phyloP scores from a whole-genome alignment of 23 red algal genomes.

The Agarophyton chilense region DNA sequence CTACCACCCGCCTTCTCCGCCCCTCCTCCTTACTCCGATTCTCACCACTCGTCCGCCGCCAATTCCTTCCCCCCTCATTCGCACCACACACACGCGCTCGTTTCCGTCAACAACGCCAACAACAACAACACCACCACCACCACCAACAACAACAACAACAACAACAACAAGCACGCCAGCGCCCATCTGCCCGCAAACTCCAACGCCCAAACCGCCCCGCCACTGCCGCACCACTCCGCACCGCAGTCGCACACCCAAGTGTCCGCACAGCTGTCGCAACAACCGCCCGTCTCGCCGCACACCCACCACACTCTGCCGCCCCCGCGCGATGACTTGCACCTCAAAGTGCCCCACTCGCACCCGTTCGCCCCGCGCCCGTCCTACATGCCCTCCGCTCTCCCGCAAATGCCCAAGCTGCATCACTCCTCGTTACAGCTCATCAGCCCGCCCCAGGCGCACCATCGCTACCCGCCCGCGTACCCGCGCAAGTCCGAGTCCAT shows the following conservation, averaged over 20 bases:
- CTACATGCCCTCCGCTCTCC: background rate
- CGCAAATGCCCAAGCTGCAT: slow-evolving; percentile 39
- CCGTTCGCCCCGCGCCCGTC: background rate
- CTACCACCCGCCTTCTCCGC: slow-evolving; percentile 19
- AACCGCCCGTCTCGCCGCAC: background rate
- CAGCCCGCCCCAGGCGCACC: background rate
- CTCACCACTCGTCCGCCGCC: slow-evolving; percentile 50
- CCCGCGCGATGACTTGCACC: slow-evolving; percentile 6
- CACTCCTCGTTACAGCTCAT: slow-evolving; percentile 20
- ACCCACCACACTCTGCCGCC: background rate
- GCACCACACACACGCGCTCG: slow-evolving; percentile 11
- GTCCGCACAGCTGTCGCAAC: background rate
- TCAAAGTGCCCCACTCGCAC: background rate
- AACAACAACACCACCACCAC: too few species aligned
- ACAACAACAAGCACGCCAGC: background rate
- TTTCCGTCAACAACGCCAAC: background rate
- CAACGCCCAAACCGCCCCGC: background rate
- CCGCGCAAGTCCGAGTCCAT: slow-evolving; percentile 8
- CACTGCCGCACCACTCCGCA: background rate
- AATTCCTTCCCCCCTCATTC: slow-evolving; percentile 35
- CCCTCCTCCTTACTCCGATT: slow-evolving; percentile 20
- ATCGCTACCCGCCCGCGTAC: slow-evolving; percentile 19
- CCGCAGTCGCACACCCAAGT: background rate
- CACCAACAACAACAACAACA: too few species aligned
- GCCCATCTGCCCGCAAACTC: background rate